Conservation (phyloP, 2,329 filamentous ascomycete species). For the Fusarium dimerum region DNA sequence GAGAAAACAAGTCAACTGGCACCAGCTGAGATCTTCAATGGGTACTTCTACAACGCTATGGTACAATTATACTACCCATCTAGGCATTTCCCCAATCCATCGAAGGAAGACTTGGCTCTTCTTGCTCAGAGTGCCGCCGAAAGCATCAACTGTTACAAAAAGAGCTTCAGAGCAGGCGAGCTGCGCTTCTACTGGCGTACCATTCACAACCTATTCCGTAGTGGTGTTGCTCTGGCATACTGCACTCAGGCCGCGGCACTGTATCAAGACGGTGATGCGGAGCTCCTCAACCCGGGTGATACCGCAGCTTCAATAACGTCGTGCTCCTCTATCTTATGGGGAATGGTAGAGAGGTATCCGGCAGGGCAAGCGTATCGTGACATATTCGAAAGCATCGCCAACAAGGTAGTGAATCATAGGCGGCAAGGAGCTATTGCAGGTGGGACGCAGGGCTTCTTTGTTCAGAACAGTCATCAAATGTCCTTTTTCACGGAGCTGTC, state of each 20-base stretch:
- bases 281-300: background rate
- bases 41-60: constrained; percentile 13
- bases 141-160: constrained; percentile 20
- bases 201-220: constrained; percentile 25
- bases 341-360: constrained; percentile 31
- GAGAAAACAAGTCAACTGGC: constrained; percentile 20
- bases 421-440: no score
- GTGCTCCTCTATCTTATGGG: constrained; percentile 29
- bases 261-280: background rate
- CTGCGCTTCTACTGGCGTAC: constrained; percentile 32
- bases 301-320: constrained; percentile 13
- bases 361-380: constrained; percentile 27
- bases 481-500: no score
- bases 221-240: constrained; percentile 22
- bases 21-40: constrained; percentile 23
- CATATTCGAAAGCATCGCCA: constrained; percentile 17
- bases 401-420: no score
- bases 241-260: constrained; percentile 11
- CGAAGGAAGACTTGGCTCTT: constrained; percentile 10
- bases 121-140: constrained; percentile 17
- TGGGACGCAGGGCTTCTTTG: no score
- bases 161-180: constrained; percentile 21
- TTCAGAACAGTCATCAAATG: no score
- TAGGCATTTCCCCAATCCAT: constrained; percentile 8
- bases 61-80: constrained; percentile 26